These are phyloP conservation scores for Paraconiothyrium brasiliense DNA, from an alignment of 2,329 filamentous ascomycete genomes.

Conservation along the genomic window DNA sequence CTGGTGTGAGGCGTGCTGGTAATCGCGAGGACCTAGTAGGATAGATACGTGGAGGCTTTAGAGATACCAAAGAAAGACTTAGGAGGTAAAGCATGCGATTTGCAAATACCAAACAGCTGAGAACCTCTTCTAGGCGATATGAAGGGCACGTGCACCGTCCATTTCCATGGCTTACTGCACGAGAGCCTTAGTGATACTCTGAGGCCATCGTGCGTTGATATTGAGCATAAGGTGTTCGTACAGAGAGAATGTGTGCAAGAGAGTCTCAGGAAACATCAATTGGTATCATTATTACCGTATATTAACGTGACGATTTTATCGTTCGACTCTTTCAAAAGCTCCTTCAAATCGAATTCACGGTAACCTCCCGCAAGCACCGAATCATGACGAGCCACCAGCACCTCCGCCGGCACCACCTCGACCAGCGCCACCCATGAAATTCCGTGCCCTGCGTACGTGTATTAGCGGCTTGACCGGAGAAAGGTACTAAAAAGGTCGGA, in stretches of 20 bases:
- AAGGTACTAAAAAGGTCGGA: background rate
- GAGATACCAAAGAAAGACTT: background rate
- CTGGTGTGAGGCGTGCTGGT: background rate
- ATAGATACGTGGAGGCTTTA: background rate
- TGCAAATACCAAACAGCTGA: background rate
- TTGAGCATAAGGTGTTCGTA: background rate
- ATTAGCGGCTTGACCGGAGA: slow-evolving; percentile 16
- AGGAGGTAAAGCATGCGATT: slow-evolving; percentile 1
- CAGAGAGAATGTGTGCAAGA: background rate
- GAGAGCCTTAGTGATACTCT: background rate
- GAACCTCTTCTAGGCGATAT: background rate
- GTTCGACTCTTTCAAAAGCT: background rate
- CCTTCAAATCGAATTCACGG: background rate
- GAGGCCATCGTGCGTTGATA: background rate
- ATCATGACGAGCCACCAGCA: slow-evolving; percentile 26
- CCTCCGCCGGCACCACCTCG: slow-evolving; percentile 18
- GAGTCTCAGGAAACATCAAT: slow-evolving; percentile 5
- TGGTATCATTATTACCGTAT: slow-evolving; percentile 23
- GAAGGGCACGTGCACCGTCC: background rate
- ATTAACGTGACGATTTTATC: slow-evolving; percentile 9
- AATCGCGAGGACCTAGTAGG: background rate
- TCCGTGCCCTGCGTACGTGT: slow-evolving; percentile 63
- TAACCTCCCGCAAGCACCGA: background rate
- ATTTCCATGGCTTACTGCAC: background rate
- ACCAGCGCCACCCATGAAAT: slow-evolving; percentile 69